Evolutionary conservation across 2,329 filamentous ascomycete genomes (phyloP).

Genomic region (Cadophora malorum): DNA sequence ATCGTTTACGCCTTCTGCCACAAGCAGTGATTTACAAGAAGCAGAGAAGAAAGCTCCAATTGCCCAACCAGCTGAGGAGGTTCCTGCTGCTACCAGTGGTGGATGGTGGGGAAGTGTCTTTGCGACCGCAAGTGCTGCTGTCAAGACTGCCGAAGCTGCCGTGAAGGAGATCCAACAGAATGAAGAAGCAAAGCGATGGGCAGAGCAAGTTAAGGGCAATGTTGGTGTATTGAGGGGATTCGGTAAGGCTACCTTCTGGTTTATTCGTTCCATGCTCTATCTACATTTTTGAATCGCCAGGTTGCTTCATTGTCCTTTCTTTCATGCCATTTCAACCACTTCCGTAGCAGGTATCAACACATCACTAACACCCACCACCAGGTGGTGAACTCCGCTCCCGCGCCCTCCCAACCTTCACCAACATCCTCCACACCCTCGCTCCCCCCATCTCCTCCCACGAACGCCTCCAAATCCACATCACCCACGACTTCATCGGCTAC

Average conservation of each 20-base stretch:
- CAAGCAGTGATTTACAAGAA: conserved; percentile 64
- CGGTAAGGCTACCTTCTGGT: conserved; percentile 57
- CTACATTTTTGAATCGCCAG: not conserved
- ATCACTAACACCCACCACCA: conserved; percentile 48
- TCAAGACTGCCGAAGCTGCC: conserved; percentile 91
- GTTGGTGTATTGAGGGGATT: conserved; percentile 78
- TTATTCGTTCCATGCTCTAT: not conserved
- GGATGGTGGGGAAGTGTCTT: conserved; percentile 91
- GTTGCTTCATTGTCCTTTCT: not conserved
- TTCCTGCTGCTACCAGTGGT: conserved; percentile 57
- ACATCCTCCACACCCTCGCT: conserved; percentile 91
- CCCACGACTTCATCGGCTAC: conserved; percentile 93
- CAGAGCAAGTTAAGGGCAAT: conserved; percentile 90
- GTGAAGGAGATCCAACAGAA: conserved; percentile 96
- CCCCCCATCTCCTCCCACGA: conserved; percentile 97
- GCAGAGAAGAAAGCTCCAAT: conserved; percentile 57
- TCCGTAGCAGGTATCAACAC: not conserved
- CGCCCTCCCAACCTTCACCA: conserved; percentile 92
- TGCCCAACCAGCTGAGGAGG: conserved; percentile 50
- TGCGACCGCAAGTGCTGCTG: conserved; percentile 75
- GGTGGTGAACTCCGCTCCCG: conserved; percentile 86
- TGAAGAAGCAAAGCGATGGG: conserved; percentile 96
- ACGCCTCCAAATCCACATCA: conserved; percentile 95
- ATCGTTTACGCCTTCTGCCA: conserved; percentile 72
- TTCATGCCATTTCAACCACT: not conserved